Percentiles rank a stretch among this genome's conserved stretches.
These are phyloP conservation scores for Paecilomyces fulvus DNA, from an alignment of 2,329 filamentous ascomycete species.

Conservation along the genomic window DNA sequence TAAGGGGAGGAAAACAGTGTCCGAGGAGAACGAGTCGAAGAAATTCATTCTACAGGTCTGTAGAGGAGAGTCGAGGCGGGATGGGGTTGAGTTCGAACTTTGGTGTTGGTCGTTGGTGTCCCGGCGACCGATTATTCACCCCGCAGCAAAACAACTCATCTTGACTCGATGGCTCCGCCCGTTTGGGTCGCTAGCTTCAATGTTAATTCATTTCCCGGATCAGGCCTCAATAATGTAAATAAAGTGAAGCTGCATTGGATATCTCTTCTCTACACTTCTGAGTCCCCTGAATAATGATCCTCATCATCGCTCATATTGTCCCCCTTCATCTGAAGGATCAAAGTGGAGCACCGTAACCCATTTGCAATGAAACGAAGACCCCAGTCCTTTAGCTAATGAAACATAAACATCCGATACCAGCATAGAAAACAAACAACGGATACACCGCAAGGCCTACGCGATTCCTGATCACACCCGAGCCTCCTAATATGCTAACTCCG, in stretches of 20 bases:
- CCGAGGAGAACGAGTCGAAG: not conserved
- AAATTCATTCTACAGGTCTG: not conserved
- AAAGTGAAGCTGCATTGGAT: not conserved
- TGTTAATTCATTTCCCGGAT: not conserved
- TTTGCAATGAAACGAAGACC: not conserved
- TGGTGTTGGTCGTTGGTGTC: conserved; percentile 3
- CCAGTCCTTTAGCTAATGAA: conserved; percentile 69
- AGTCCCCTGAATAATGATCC: not conserved
- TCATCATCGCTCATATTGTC: not conserved
- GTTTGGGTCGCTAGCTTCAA: not conserved
- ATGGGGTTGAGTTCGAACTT: not conserved
- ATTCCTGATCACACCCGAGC: conserved; percentile 92
- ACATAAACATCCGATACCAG: conserved; percentile 86
- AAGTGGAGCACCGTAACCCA: not conserved
- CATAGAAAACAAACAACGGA: conserved; percentile 89
- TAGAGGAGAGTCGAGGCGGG: not conserved
- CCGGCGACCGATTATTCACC: conserved; percentile 14
- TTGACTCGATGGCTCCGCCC: too few relatives aligned
- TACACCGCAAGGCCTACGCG: conserved; percentile 89
- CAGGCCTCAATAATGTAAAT: not conserved
- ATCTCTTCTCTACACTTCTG: not conserved
- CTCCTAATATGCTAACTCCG: conserved; percentile 89
- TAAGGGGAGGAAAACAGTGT: not conserved
- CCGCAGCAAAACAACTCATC: conserved; percentile 7
- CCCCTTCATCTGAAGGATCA: not conserved